Percentiles rank a stretch among this genome's conserved stretches.
Evolutionary conservation across 1,139 yeast species (phyloP).

Genomic region (Magnusiomyces ingens): DNA sequence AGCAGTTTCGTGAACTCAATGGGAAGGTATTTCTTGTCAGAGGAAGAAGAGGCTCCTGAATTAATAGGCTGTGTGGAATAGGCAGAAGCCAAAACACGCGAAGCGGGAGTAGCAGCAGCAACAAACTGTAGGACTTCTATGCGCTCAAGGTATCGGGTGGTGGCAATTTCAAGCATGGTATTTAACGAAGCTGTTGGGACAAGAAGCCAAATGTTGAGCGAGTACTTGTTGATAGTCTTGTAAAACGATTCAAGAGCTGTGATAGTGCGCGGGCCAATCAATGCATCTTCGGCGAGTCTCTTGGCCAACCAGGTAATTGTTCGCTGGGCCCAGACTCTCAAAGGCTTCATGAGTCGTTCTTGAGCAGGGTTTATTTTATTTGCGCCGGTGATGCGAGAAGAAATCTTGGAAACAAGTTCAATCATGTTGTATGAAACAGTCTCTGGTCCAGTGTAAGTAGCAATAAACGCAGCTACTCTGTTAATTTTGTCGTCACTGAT

Average conservation of each 20-base stretch:
- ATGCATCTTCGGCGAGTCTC: constrained; percentile 22
- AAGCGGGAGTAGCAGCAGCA: constrained; percentile 36
- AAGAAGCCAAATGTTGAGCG: constrained; percentile 38
- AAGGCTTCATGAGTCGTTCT: constrained; percentile 8
- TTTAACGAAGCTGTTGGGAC: constrained; percentile 48
- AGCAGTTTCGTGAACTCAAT: constrained; percentile 49
- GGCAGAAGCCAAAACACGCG: constrained; percentile 19
- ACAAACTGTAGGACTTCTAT: constrained; percentile 41
- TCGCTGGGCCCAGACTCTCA: constrained; percentile 18
- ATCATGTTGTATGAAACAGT: constrained; percentile 4
- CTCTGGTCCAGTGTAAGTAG: constrained; percentile 1
- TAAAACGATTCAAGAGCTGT: constrained; percentile 3
- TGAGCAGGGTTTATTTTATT: constrained; percentile 1
- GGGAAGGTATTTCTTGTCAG: constrained; percentile 2
- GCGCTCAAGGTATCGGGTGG: constrained; percentile 45
- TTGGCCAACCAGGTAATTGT: constrained; percentile 27
- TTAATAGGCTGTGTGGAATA: constrained; percentile 1
- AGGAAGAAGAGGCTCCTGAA: not conserved
- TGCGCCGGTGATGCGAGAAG: not conserved
- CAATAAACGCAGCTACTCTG: constrained; percentile 1
- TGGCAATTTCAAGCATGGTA: constrained; percentile 61
- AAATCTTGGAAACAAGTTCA: not conserved
- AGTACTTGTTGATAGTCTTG: constrained; percentile 10
- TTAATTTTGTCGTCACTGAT: not conserved
- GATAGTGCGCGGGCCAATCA: constrained; percentile 10